A percentile compares a stretch with the other conserved stretches of the same genome.
These are phyloP conservation scores for Pezicula radicicola DNA, from an alignment of 2,329 filamentous ascomycete genomes.

Conservation along the genomic window DNA sequence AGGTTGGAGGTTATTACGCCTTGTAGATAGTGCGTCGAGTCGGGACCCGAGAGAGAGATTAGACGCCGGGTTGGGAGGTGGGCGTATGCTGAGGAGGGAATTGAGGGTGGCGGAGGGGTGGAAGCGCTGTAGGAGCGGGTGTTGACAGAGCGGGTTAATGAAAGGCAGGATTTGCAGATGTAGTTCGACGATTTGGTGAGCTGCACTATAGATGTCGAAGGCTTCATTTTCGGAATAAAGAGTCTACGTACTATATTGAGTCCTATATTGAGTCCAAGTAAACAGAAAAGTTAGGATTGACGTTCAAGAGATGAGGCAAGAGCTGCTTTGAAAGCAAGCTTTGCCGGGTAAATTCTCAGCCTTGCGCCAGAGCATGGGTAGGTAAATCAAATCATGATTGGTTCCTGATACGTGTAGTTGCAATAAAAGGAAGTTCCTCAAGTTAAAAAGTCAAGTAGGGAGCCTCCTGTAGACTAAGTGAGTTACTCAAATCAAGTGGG, in stretches of 20 bases:
- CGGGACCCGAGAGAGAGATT: slow-evolving; percentile 74
- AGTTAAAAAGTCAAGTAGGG: no score
- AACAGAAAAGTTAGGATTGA: neutral
- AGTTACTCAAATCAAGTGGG: no score
- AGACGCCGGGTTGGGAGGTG: slow-evolving; percentile 71
- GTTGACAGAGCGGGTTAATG: slow-evolving; percentile 1
- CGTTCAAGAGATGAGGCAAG: neutral
- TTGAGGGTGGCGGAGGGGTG: slow-evolving; percentile 31
- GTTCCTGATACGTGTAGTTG: no score
- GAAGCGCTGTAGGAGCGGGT: slow-evolving; percentile 2
- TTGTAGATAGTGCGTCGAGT: slow-evolving; percentile 82
- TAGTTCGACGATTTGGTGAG: slow-evolving; percentile 8
- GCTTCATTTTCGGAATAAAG: slow-evolving; percentile 16
- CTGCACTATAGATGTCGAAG: slow-evolving; percentile 4
- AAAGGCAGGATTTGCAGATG: slow-evolving; percentile 21
- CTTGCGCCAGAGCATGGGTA: slow-evolving; percentile 3
- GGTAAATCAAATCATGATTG: no score
- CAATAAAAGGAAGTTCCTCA: no score
- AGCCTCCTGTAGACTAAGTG: no score
- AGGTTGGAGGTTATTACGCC: slow-evolving; percentile 77
- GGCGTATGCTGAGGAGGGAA: slow-evolving; percentile 45
- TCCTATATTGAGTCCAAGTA: no score
- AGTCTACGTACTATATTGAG: no score
- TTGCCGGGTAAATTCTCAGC: slow-evolving; percentile 10
- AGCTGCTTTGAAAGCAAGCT: neutral